These are phyloP conservation scores for Candida sanyiensis DNA, from an alignment of 805 yeast genomes.

Conservation along the genomic window DNA sequence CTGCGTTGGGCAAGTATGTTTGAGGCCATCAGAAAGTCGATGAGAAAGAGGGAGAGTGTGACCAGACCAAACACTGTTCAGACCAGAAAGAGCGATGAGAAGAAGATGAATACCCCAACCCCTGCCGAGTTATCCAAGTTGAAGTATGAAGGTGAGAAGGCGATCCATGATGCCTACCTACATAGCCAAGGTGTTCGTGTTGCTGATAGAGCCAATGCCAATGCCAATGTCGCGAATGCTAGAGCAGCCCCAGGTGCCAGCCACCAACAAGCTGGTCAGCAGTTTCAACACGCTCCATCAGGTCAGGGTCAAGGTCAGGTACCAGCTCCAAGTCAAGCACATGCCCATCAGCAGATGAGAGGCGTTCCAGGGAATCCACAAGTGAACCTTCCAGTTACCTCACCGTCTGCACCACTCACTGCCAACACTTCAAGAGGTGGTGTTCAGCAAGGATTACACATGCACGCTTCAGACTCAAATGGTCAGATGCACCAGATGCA, in stretches of 20 bases:
- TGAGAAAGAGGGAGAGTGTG: slow-evolving; percentile 80
- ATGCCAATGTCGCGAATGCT: slow-evolving; percentile 7
- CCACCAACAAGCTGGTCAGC: slow-evolving; percentile 6
- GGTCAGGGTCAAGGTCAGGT: slow-evolving; percentile 8
- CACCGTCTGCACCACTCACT: background rate
- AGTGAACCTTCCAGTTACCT: no score
- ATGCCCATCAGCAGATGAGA: slow-evolving; percentile 1
- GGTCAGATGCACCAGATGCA: slow-evolving; percentile 1
- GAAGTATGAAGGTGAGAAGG: slow-evolving; percentile 81
- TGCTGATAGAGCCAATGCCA: slow-evolving; percentile 11
- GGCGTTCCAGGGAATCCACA: background rate
- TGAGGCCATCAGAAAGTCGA: slow-evolving; percentile 86
- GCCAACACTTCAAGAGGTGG: background rate
- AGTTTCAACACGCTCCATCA: no score
- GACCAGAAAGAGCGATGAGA: slow-evolving; percentile 37
- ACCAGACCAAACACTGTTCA: slow-evolving; percentile 51
- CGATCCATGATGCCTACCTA: slow-evolving; percentile 69
- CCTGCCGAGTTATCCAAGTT: slow-evolving; percentile 81
- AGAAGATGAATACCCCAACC: slow-evolving; percentile 53
- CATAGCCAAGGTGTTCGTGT: slow-evolving; percentile 29
- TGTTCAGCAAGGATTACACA: background rate
- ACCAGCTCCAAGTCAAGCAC: slow-evolving; percentile 7
- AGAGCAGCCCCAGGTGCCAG: slow-evolving; percentile 7
- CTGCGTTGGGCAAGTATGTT: slow-evolving; percentile 96
- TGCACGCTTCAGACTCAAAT: no score